Evolutionary conservation across 805 yeast species (phyloP), one percentile per base, ranked within the genome.

Genomic region (Ogataea ramenticola): DNA sequence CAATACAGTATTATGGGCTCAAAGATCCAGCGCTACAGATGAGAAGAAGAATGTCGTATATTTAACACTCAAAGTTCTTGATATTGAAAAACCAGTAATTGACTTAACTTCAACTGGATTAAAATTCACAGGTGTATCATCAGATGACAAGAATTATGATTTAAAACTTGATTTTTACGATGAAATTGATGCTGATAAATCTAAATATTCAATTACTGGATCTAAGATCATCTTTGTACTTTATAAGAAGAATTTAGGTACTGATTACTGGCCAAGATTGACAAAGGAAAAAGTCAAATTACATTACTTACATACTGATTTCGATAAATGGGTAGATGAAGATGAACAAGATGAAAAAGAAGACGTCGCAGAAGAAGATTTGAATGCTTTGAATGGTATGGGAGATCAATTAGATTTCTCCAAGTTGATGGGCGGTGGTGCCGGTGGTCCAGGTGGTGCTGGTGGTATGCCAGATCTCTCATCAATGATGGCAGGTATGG

Each of bases 311-410:
- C 86, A 86, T 72, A 91, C 99, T 14, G 98, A 91, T 61, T 91
- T 91, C 60, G 96, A 90, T 70, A 86, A 82, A 65, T 91, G 99
- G 99, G 96, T 86, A 35, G 99, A 91, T 61, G 98, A 91, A 70
- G 99, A 91, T 61, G 99, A 91, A 67, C 99, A 91, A 67, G 89
- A 87, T 35, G 90, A 80, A 49, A 70, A 65, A 42, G 72, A 70
- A 11, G 74, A 66, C 15, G 64, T 58, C 29, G 68, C 62, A 16
- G 47, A 49, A 12, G 39, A 50, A 38, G 56, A 48, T 40, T 42
- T 53, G 39, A 51, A 47, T 39, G 43, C 49, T 17, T 47, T 56
- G 40, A 51, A 51, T 41, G 56, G 53, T 32, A 43, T 48, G 31
- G 55, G 54, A 22, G 54, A 56, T 20, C 50, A 51, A 9, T 40